phyloP scores from a whole-genome alignment of 441 rosid species.

The Corymbia calophylla region DNA sequence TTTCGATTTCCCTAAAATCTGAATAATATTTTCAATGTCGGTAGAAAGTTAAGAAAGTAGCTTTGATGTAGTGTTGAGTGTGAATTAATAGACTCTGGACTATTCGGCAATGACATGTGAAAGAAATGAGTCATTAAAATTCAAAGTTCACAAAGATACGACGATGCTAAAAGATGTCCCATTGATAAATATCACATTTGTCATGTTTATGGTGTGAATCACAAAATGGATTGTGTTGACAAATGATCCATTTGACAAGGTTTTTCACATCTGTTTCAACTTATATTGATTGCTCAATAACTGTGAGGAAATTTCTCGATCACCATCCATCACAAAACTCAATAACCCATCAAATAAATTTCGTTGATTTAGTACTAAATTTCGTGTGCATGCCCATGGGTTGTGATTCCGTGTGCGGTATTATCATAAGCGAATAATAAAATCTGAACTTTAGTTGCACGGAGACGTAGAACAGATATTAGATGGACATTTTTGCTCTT shows the following conservation, averaged over 20 bases:
- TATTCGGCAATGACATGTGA: accelerated
- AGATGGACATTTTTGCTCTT: not conserved
- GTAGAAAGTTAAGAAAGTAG: accelerated
- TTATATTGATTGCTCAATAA: not conserved
- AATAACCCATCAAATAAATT: not conserved
- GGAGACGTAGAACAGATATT: not conserved
- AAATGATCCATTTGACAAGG: accelerated
- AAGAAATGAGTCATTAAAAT: not conserved
- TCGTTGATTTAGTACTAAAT: not conserved
- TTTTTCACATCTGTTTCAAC: not conserved
- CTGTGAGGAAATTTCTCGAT: not conserved
- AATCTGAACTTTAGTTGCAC: too few species aligned
- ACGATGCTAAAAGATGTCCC: accelerated
- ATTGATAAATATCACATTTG: not conserved
- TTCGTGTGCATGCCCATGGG: not conserved
- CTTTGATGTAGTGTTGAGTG: accelerated
- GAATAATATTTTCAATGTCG: not conserved
- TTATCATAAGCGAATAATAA: not conserved
- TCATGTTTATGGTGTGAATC: not conserved
- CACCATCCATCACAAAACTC: accelerated
- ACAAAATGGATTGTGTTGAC: not conserved
- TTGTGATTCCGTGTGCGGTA: accelerated
- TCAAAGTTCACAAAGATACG: not conserved
- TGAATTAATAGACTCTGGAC: not conserved
- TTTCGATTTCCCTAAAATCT: not conserved